Evolutionary conservation across 371 early-diverging fungal genomes (phyloP), one percentile per base, ranked within the genome.

Genomic region (Capillidium heterosporum): DNA sequence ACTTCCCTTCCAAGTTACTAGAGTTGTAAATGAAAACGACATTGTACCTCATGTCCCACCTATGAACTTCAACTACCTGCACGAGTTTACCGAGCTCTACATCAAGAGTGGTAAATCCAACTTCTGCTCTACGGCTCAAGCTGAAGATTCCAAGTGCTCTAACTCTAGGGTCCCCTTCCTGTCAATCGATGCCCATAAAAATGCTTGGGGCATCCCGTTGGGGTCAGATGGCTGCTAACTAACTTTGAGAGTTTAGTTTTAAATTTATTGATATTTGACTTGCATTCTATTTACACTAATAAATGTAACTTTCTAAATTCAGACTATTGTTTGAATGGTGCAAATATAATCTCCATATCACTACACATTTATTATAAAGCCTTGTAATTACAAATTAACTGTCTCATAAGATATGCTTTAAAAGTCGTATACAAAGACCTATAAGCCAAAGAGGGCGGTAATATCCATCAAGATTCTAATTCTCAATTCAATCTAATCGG

Each of bases 11-110:
- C 61, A 59, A 1, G 51, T 63, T 10, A 61, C 57, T 41, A 66
- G 76, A 28, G 56, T 70, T 57, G 73, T 75, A 4, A 71, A 75
- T 51, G 59, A 68, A 31, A 61, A 61, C 35, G 78, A 77, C 58
- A 51, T 73, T 47, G 73, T 76, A 15, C 71, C 74, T 47, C 76
- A 75, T 57, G 50, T 76, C 19, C 74, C 77, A 15, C 74, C 75
- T 55, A 59, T 62, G 51, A 32, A 61, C 51, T 66, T 71, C 13
- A 68, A 65, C 5, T 77, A 68, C 52, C 59, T 59, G 53, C 76
- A 77, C 50, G 65, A 67, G 41, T 51, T 65, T 11, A 56, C 63
- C 29, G 75, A 77, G 57, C 57, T 68, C 23, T 77, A 74, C 73
- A 66, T 72, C 39, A 60, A 50, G n/a, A 7, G 24, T 11, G 24